These are phyloP conservation scores for Gloeostereum incarnatum DNA, from an alignment of 768 basidiomycete genomes.

Conservation along the genomic window DNA sequence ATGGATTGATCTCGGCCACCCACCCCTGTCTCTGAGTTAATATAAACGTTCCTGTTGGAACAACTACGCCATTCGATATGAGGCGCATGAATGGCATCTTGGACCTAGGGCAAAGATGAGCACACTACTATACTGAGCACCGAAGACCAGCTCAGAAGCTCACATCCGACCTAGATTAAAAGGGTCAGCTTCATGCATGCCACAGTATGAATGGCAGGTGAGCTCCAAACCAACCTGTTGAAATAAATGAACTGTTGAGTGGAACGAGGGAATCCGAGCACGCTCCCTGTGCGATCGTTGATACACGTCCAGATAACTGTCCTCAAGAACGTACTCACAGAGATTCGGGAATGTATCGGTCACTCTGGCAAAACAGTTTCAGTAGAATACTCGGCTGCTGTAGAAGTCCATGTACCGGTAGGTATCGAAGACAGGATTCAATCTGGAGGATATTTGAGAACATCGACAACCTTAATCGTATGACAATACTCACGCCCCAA, in stretches of 20 bases:
- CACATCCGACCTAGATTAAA: constrained; percentile 29
- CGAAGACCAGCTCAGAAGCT: constrained; percentile 4
- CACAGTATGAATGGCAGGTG: too few relatives aligned
- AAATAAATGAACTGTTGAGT: constrained; percentile 50
- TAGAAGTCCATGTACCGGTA: constrained; percentile 26
- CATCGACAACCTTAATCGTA: neutral
- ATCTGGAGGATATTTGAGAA: constrained; percentile 15
- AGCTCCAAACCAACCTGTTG: constrained; percentile 36
- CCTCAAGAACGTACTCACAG: constrained; percentile 18
- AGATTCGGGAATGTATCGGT: constrained; percentile 43
- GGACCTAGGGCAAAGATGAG: constrained; percentile 17
- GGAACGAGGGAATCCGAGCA: constrained; percentile 61
- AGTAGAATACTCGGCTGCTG: neutral
- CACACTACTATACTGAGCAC: neutral
- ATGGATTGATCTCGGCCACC: constrained; percentile 41
- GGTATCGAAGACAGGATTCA: constrained; percentile 49
- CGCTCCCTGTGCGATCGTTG: constrained; percentile 29
- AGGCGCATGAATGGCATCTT: constrained; percentile 57
- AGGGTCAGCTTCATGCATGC: neutral
- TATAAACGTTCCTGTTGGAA: constrained; percentile 41
- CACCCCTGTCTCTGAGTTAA: constrained; percentile 26
- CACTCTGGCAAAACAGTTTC: constrained; percentile 20
- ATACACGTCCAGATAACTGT: neutral
- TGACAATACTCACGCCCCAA: constrained; percentile 30
- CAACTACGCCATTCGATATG: constrained; percentile 51